phyloP scores from a whole-genome alignment of 2,329 filamentous ascomycete species.

The Curvularia eragrostidis region DNA sequence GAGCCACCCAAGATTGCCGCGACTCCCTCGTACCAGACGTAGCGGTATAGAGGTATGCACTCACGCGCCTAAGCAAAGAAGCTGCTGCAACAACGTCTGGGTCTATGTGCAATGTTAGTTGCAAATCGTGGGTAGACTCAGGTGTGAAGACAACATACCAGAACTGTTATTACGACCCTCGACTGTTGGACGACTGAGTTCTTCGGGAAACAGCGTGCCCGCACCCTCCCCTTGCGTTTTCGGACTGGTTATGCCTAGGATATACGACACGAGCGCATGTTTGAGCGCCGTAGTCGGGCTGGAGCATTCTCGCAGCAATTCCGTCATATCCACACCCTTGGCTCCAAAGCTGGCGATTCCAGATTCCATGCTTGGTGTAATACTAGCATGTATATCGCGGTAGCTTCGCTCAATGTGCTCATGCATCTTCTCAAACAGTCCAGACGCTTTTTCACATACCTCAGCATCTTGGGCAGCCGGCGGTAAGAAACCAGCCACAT shows the following conservation, averaged over 20 bases:
- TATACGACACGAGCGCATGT: constrained; percentile 39
- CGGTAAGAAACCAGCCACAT: constrained; percentile 32
- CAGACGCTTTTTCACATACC: constrained; percentile 28
- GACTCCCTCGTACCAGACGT: constrained; percentile 5
- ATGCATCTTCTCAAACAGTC: constrained; percentile 38
- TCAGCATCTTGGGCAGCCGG: constrained; percentile 31
- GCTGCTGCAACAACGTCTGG: constrained; percentile 21
- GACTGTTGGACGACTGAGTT: constrained; percentile 23
- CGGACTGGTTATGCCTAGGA: constrained; percentile 32
- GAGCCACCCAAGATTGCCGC: constrained; percentile 10
- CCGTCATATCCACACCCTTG: constrained; percentile 30
- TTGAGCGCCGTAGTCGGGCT: constrained; percentile 40
- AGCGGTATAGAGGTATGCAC: constrained; percentile 35
- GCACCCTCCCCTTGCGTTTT: constrained; percentile 16
- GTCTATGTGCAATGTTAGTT: constrained; percentile 13
- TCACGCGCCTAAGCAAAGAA: constrained; percentile 38
- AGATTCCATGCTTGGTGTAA: constrained; percentile 43
- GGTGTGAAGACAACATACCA: constrained; percentile 4
- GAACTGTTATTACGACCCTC: neutral
- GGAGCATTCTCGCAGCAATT: constrained; percentile 34
- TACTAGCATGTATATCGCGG: constrained; percentile 44
- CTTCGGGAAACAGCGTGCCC: constrained; percentile 32
- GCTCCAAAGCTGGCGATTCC: constrained; percentile 39
- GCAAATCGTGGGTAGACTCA: neutral
- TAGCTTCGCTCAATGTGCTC: constrained; percentile 43